Conservation (phyloP, 805 yeast genomes). For the Metschnikowia matae region DNA sequence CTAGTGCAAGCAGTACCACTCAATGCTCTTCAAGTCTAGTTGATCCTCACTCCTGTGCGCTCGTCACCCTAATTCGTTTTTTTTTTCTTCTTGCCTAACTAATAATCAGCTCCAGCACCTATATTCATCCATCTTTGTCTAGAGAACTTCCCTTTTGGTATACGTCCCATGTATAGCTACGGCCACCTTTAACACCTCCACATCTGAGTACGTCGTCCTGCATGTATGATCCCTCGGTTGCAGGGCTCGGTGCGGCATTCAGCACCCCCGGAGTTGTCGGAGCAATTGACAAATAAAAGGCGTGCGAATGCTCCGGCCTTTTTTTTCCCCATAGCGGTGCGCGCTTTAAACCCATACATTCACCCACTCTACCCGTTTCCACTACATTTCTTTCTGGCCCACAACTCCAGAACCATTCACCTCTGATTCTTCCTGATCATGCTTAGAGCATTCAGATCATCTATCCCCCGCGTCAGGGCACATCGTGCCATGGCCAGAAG, state of each 20-base stretch:
- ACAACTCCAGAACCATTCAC: neutral
- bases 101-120: no score
- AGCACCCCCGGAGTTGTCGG: conserved; percentile 13
- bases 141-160: no score
- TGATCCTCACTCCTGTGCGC: no score
- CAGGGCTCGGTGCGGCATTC: conserved; percentile 3
- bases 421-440: conserved; percentile 18
- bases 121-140: no score
- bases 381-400: conserved; percentile 5
- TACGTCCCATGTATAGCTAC: no score
- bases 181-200: neutral
- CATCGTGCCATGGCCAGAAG: conserved; percentile 25
- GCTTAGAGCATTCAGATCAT: conserved; percentile 43
- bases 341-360: conserved; percentile 4
- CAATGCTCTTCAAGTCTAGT: no score
- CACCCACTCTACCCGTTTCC: neutral
- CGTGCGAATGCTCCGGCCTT: conserved; percentile 10
- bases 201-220: neutral
- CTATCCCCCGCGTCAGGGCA: conserved; percentile 32
- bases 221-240: neutral
- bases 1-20: no score
- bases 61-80: no score
- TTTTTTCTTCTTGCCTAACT: no score
- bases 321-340: conserved; percentile 1
- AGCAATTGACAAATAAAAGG: conserved; percentile 13